Base-by-base conservation (phyloP, 2,329 filamentous ascomycete genomes). In the Ophiocordyceps australis region DNA sequence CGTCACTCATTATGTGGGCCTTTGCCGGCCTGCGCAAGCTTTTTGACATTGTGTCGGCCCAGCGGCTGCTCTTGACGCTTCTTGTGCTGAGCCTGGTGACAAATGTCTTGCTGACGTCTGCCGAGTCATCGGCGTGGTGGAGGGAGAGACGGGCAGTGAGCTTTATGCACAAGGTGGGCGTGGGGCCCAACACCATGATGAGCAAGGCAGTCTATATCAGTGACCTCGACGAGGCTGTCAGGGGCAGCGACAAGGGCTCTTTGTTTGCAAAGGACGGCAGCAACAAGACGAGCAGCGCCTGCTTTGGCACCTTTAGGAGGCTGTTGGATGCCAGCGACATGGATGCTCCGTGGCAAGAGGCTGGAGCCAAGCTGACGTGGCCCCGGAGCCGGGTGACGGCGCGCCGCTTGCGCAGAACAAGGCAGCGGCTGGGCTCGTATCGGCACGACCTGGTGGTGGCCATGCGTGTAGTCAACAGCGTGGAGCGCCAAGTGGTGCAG, bases 381-480 rank as follows among this genome's bases (percentile, higher is more conserved):
- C 46, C 55, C 8, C 46, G 55, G 10, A 67, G 63, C 39, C 57
- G 57, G 27, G 54, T 62, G 8, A 63, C 66, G 7, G 66, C 72
- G 1, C 63, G 62, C 10, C 68, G 79, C 13, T 61, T 95, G 17
- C 70, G 78, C 25, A 69, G 74, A 20, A 81, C 82, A n/a, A 67
- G 86, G 8, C 79, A 92, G 49, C 68, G 75, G 14, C 66, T 98
- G 0, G 86, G 79, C 1, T 59, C 69, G 3, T 89, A 94, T 46
- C 66, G 89, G 3, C 82, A 98, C 46, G 83, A 95, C 43, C 59
- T 98, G 13, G 55, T 95, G 3, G 85, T 98, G 5, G 83, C 85
- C 5, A 72, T 95, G 57, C 72, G 85, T 5, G 69, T 94, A 3
- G 74, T 95, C 32, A 94, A 95, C 50, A 75, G 66, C 30, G 72